Percentiles rank a stretch among this genome's conserved stretches.
Conservation (phyloP, 2,329 filamentous ascomycete genomes). For the Fusarium equiseti region DNA sequence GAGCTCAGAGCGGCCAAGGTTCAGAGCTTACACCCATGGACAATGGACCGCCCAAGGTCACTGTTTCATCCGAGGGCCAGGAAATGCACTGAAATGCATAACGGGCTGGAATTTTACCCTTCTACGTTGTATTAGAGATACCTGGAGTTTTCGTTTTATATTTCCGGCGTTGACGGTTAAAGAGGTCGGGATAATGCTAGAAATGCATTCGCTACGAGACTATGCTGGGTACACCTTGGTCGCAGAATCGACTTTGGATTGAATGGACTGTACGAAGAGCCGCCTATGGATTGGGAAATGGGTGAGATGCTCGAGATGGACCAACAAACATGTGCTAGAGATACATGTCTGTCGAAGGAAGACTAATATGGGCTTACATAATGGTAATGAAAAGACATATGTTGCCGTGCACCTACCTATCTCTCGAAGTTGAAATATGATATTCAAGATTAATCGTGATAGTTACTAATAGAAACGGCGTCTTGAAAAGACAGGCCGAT, state of each 20-base stretch:
- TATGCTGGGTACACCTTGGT: slow-evolving; percentile 33
- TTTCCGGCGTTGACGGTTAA: slow-evolving; percentile 46
- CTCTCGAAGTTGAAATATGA: neutral
- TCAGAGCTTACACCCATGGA: slow-evolving; percentile 78
- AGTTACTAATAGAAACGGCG: neutral
- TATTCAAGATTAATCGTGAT: neutral
- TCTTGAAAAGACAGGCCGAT: slow-evolving; percentile 25
- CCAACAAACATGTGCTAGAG: slow-evolving; percentile 10
- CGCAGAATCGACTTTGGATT: slow-evolving; percentile 22
- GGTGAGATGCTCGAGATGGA: slow-evolving; percentile 8
- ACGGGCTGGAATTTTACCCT: slow-evolving; percentile 24
- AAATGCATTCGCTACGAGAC: slow-evolving; percentile 43
- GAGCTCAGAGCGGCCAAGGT: slow-evolving; percentile 73
- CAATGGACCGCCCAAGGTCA: slow-evolving; percentile 46
- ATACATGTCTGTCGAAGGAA: slow-evolving; percentile 22
- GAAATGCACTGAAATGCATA: slow-evolving; percentile 41
- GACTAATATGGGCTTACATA: slow-evolving; percentile 40
- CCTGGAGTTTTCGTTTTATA: slow-evolving; percentile 40
- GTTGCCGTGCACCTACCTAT: slow-evolving; percentile 10
- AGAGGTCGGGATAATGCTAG: slow-evolving; percentile 39
- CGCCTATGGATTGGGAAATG: neutral
- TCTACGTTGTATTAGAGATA: slow-evolving; percentile 48
- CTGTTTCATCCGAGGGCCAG: slow-evolving; percentile 46
- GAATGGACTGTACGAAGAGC: slow-evolving; percentile 15
- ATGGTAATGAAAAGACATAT: slow-evolving; percentile 45